Evolutionary conservation across 1,139 yeast species (phyloP).

Genomic region (Sugiyamaella novakii): DNA sequence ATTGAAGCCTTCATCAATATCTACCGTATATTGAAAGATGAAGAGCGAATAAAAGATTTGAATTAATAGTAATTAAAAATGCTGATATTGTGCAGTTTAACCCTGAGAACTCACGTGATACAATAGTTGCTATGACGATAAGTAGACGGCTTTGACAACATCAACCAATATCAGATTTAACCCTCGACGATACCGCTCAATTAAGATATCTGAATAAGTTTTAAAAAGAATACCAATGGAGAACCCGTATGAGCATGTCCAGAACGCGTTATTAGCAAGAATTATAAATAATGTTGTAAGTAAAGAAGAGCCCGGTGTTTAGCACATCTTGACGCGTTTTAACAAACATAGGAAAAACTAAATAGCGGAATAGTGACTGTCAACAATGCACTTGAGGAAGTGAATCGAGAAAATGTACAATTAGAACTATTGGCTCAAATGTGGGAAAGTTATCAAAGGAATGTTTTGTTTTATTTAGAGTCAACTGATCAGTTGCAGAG

Average conservation of each 20-base stretch:
- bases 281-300: slow-evolving; percentile 58
- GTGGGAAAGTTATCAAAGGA: slow-evolving; percentile 79
- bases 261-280: slow-evolving; percentile 73
- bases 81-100: no score
- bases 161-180: no score
- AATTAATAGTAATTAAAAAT: no score
- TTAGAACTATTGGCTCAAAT: slow-evolving; percentile 74
- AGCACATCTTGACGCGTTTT: not conserved
- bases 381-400: slow-evolving; percentile 62
- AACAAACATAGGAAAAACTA: slow-evolving; percentile 52
- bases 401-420: slow-evolving; percentile 67
- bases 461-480: slow-evolving; percentile 70
- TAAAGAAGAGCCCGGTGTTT: not conserved
- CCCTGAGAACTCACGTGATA: no score
- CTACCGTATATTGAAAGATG: no score
- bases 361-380: slow-evolving; percentile 70
- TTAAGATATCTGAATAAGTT: no score
- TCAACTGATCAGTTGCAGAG: slow-evolving; percentile 66
- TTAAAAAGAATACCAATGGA: slow-evolving; percentile 67
- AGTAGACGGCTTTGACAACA: no score
- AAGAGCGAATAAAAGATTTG: no score
- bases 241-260: slow-evolving; percentile 88
- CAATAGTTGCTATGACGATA: no score
- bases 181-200: no score
- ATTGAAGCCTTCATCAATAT: no score